These are phyloP conservation scores for Phytopythium kandeliae DNA, from an alignment of 352 stramenopile genomes.

Conservation along the genomic window DNA sequence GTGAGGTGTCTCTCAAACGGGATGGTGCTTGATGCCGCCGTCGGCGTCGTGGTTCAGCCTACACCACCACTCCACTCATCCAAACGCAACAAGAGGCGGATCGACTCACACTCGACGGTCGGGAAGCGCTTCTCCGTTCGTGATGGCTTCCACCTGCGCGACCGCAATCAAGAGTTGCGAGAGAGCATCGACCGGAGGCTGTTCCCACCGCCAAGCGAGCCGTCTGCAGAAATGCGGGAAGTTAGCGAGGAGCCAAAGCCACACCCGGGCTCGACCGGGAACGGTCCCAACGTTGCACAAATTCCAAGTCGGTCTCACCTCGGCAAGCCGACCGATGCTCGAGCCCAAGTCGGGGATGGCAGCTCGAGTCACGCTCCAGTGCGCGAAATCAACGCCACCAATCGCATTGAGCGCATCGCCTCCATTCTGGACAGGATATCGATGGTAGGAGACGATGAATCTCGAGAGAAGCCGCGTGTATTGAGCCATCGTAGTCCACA, in stretches of 20 bases:
- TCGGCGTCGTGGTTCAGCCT: not conserved
- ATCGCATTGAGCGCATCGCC: not conserved
- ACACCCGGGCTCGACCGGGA: not conserved
- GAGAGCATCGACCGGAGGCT: conserved; percentile 37
- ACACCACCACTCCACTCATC: not conserved
- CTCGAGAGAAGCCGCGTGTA: not conserved
- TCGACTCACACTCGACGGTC: not conserved
- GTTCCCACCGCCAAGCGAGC: not conserved
- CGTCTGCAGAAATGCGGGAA: not conserved
- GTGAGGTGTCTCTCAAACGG: too few relatives aligned
- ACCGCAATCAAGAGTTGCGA: conserved; percentile 39
- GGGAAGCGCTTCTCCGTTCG: conserved; percentile 57
- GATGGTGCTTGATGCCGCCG: not conserved
- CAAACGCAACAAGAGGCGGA: not conserved
- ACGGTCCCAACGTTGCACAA: not conserved
- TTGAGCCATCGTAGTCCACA: not conserved
- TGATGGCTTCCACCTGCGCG: conserved; percentile 68
- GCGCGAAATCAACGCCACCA: not conserved
- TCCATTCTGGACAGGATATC: conserved; percentile 2
- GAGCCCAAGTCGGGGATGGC: not conserved
- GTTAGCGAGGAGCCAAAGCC: conserved; percentile 10
- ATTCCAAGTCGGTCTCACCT: not conserved
- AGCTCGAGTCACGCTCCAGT: not conserved
- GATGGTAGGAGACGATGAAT: not conserved
- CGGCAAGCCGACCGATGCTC: too few relatives aligned